Evolutionary conservation across 352 stramenopile genomes (phyloP).

Genomic region (Phytophthora hibernalis): DNA sequence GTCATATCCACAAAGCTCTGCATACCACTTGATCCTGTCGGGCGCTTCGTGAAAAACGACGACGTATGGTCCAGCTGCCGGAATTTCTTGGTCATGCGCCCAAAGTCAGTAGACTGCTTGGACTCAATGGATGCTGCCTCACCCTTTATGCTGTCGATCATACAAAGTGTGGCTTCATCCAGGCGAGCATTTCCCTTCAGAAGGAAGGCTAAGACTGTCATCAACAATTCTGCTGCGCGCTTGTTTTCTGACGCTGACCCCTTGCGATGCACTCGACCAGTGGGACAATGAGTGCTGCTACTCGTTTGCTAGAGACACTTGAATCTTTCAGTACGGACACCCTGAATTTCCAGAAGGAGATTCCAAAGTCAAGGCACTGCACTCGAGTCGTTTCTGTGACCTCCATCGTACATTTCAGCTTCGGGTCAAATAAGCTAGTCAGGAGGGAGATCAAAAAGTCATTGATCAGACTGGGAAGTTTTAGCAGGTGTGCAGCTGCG

Average conservation of each 20-base stretch:
- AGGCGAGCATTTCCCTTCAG: conserved; percentile 57
- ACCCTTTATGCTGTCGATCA: conserved; percentile 63
- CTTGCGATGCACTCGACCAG: conserved; percentile 67
- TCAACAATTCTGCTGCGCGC: conserved; percentile 72
- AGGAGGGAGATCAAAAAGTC: conserved; percentile 73
- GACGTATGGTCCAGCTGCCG: conserved; percentile 61
- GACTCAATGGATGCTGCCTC: conserved; percentile 62
- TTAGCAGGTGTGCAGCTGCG: conserved; percentile 55
- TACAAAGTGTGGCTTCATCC: conserved; percentile 51
- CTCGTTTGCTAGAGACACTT: conserved; percentile 60
- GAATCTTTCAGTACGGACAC: conserved; percentile 55
- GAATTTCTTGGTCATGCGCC: conserved; percentile 70
- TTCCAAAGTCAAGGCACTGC: conserved; percentile 76
- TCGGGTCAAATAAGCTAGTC: conserved; percentile 52
- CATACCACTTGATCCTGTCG: conserved; percentile 17
- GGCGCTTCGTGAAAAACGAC: conserved; percentile 61
- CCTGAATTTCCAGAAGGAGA: conserved; percentile 82
- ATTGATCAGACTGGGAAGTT: conserved; percentile 72
- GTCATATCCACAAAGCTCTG: conserved; percentile 32
- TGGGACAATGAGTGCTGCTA: conserved; percentile 53
- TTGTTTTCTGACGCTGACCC: conserved; percentile 59
- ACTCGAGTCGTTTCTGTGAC: conserved; percentile 64
- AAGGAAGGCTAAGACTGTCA: conserved; percentile 65
- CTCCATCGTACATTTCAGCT: conserved; percentile 13
- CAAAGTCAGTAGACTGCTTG: conserved; percentile 72